Evolutionary conservation across 768 basidiomycete genomes (phyloP), one percentile per base, ranked within the genome.

Genomic region (Psilocybe tampanensis): DNA sequence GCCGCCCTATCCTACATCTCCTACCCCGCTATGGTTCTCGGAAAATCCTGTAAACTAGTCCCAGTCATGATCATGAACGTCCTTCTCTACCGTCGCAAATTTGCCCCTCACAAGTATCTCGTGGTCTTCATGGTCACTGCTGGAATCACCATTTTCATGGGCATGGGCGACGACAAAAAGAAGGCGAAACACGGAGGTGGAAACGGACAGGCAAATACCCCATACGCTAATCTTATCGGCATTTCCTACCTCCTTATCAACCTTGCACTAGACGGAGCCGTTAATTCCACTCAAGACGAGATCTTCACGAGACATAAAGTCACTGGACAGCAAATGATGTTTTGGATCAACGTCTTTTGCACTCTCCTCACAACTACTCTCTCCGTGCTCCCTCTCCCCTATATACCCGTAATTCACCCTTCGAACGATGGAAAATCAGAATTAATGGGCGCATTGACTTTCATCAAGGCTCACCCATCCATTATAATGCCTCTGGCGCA

Each of bases 41-140:
- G 93, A 51, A 98, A 98, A 72, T 98, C 95, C 0, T 98, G 97
- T 82, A 98, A 98, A 71, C 92, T 99, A 69, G 94, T 99, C 43
- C 97, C 97, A 0, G 97, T 95, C 58, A 93, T 96, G 86, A 83
- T 98, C 72, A 95, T 98, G 90, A 98, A 98, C 74, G 87, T 98
- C 64, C 66, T 98, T 36, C 81, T 98, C 56, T 98, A 98, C 74
- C 93, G 95, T 53, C 89, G 96, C 47, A 82, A 83, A 60, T 98
- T 98, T 71, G 91, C 94, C 0, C 82, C 86, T 1, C 90, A 98
- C 83, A 98, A 98, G 70, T 99, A 98, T 73, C 74, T 94, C 64
- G 95, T 99, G 44, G 97, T 97, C 18, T 74, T 80, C n/a, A 86
- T 96, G 81, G 95, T 98, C 68, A 96, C 95, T 11, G 65, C 78